Evolutionary conservation across 352 stramenopile genomes (phyloP).

Genomic region (Phytophthora ohioensis): DNA sequence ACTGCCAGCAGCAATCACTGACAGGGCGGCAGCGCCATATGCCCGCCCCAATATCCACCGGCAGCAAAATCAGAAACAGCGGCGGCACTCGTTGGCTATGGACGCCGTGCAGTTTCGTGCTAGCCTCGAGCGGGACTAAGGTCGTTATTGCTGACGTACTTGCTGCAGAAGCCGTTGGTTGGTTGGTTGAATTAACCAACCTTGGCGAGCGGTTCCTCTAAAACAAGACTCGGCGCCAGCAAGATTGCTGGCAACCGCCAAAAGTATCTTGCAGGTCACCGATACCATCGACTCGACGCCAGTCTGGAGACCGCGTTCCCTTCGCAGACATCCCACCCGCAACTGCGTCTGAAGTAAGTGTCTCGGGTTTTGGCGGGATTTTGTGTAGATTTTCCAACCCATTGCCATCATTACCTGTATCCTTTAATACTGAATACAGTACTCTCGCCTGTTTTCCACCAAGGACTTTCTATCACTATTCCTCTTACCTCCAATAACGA

Average conservation of each 20-base stretch:
- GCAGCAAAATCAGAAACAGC: conserved; percentile 2
- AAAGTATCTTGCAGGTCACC: neutral
- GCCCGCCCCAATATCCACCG: conserved; percentile 5
- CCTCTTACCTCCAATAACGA: conserved; percentile 1
- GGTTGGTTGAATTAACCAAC: neutral
- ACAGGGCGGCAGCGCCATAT: neutral
- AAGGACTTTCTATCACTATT: neutral
- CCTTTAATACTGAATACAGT: conserved; percentile 1
- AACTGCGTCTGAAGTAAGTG: conserved; percentile 14
- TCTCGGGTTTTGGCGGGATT: conserved; percentile 24
- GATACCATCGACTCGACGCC: too few species aligned
- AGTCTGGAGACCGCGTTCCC: conserved; percentile 6
- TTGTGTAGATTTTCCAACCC: conserved; percentile 28
- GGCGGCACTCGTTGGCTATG: neutral
- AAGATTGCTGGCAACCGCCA: neutral
- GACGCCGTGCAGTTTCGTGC: neutral
- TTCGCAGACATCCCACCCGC: conserved; percentile 29
- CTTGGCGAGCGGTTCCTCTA: neutral
- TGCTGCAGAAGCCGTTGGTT: neutral
- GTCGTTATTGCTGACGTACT: too few species aligned
- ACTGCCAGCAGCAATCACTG: neutral
- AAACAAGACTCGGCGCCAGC: neutral
- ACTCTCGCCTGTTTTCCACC: neutral
- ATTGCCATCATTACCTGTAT: neutral
- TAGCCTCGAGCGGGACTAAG: neutral